phyloP scores from a whole-genome alignment of 2,329 filamentous ascomycete species.

The Neofusicoccum laricinum region DNA sequence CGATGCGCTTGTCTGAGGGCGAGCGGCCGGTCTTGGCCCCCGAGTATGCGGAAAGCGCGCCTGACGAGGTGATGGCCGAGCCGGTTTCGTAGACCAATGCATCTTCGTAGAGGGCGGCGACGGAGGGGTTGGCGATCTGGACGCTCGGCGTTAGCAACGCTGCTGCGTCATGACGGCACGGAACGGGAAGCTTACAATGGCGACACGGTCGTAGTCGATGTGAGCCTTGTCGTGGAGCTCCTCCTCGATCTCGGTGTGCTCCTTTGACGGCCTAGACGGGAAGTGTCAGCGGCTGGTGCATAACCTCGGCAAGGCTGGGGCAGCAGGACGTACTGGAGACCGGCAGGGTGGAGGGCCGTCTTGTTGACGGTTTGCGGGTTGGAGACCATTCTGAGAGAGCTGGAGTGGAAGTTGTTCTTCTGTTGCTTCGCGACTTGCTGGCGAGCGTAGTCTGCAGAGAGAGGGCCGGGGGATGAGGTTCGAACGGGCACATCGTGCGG shows the following conservation, averaged over 20 bases:
- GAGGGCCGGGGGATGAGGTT: constrained; percentile 43
- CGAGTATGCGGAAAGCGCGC: constrained; percentile 94
- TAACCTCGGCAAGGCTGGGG: constrained; percentile 7
- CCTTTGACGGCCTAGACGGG: constrained; percentile 42
- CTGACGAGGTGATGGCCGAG: constrained; percentile 92
- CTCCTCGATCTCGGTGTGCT: constrained; percentile 97
- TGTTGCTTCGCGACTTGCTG: constrained; percentile 58
- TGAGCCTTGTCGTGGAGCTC: constrained; percentile 96
- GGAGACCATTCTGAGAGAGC: constrained; percentile 42
- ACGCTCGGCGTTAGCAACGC: not conserved
- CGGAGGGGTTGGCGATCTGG: constrained; percentile 84
- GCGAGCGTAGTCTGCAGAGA: constrained; percentile 53
- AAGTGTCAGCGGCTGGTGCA: not conserved
- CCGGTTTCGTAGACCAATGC: constrained; percentile 96
- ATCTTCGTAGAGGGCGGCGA: constrained; percentile 97
- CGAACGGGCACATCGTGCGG: constrained; percentile 23
- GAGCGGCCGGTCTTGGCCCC: constrained; percentile 97
- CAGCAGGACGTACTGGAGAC: constrained; percentile 71
- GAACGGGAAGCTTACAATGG: constrained; percentile 68
- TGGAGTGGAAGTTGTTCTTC: constrained; percentile 58
- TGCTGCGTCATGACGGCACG: not conserved
- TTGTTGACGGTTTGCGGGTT: constrained; percentile 68
- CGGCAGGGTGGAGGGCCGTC: constrained; percentile 84
- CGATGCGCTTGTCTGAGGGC: constrained; percentile 94
- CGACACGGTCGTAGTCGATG: constrained; percentile 98